A percentile compares a stretch with the other conserved stretches of the same genome.
Conservation (phyloP, 1,139 yeast genomes). For the Suhomyces guaymorum region DNA sequence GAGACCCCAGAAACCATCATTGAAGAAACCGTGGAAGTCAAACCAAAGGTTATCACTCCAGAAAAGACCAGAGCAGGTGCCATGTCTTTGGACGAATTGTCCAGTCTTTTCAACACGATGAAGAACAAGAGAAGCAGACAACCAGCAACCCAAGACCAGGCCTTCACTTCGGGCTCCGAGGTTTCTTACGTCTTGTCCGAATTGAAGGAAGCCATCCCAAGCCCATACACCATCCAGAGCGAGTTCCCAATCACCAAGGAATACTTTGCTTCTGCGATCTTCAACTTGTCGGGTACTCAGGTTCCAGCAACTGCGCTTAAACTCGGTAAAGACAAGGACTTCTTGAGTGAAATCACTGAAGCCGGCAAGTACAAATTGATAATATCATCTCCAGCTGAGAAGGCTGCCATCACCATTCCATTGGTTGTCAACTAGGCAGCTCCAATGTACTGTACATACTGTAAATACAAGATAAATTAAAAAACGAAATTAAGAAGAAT, state of each 20-base stretch:
- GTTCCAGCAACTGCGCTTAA: conserved; percentile 29
- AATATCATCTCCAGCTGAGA: conserved; percentile 28
- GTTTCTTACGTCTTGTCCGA: conserved; percentile 32
- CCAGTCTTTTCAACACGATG: conserved; percentile 37
- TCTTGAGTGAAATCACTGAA: conserved; percentile 23
- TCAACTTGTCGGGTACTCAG: conserved; percentile 33
- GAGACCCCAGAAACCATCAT: conserved; percentile 9
- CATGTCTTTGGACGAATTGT: conserved; percentile 44
- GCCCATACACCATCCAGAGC: conserved; percentile 20
- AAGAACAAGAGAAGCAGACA: conserved; percentile 13
- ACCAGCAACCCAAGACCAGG: conserved; percentile 5
- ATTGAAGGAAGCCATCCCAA: conserved; percentile 36
- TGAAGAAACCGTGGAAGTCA: conserved; percentile 6
- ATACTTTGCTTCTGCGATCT: conserved; percentile 25
- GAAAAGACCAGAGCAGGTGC: conserved; percentile 21
- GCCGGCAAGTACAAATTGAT: conserved; percentile 36
- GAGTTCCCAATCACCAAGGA: conserved; percentile 33
- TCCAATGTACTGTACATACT: conserved; percentile 14
- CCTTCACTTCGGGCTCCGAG: conserved; percentile 17
- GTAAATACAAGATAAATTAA: conserved; percentile 1
- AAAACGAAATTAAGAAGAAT: too few relatives aligned
- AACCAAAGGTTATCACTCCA: conserved; percentile 2
- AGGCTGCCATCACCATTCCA: conserved; percentile 20
- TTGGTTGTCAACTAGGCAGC: conserved; percentile 11
- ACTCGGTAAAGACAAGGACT: conserved; percentile 18